Base-by-base conservation (phyloP, 179 eudicot genomes). In the Pouteria campechiana region DNA sequence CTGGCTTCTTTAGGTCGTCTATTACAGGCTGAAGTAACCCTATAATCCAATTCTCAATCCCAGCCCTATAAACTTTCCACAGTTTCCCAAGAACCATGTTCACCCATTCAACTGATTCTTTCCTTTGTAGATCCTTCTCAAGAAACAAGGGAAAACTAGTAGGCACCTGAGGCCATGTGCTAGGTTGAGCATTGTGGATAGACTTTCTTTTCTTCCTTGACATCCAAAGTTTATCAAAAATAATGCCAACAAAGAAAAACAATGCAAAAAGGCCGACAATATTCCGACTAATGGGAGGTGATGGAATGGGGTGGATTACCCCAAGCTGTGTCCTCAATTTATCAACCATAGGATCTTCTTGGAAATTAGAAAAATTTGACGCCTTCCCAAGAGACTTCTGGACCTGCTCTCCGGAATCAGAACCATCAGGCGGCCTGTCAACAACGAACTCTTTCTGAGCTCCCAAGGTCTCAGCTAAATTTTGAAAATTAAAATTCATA, bases 101-200 rank as follows among this genome's bases (percentile, higher is more conserved):
- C 25, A 89, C 97, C 97, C 97, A 89, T 57, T 89, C 97, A 23
- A 89, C 97, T 1, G 97, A 81, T 57, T 89, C 97, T 70, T 89
- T 89, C 68, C 97, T 78, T 68, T 78, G 93, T 73, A 85, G 74
- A 69, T 81, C 97, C 69, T 81, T 81, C 70, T 89, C 95, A 27
- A 85, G 51, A 35, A 81, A 68, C 68, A 68, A 54, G 4, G 97
- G 81, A 51, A 81, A 52, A 27, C 77, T 75, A 3, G 78, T 63
- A 25, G 93, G 93, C 30, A 84, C 62, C 58, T 73, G 81, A 15
- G 79, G 68, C 92, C 84, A 70, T 35, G 54, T 60, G 17, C 65
- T 68, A 1, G 68, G 62, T 61, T 54, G 64, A 24, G 62, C 40
- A 10, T 55, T 67, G 25, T 54, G 21, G 9, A 61, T 68, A 1